These are phyloP conservation scores for Clarkia xantiana DNA, from an alignment of 345 rosid genomes.

Conservation along the genomic window DNA sequence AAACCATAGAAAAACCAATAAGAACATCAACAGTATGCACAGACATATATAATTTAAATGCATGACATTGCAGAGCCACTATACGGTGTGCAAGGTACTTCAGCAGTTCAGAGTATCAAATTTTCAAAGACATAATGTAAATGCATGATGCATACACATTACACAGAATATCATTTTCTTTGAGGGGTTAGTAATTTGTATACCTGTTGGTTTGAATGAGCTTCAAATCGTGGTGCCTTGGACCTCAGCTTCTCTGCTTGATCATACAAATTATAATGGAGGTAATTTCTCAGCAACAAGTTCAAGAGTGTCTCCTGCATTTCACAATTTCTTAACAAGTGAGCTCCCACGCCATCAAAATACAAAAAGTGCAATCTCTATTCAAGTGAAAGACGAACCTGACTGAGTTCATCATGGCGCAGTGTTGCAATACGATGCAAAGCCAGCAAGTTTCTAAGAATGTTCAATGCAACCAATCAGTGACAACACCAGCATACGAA, in stretches of 20 bases:
- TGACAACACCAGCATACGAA: too few species aligned
- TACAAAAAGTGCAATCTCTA: neutral
- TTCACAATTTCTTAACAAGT: slow-evolving; percentile 8
- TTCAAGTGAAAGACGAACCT: slow-evolving; percentile 27
- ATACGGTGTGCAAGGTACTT: too few species aligned
- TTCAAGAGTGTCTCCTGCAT: slow-evolving; percentile 85
- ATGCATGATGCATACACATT: too few species aligned
- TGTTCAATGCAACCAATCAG: too few species aligned
- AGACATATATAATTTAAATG: too few species aligned
- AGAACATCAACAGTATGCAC: too few species aligned
- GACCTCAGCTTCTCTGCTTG: slow-evolving; percentile 89
- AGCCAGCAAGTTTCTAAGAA: slow-evolving; percentile 52
- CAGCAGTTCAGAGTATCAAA: too few species aligned
- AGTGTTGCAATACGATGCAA: slow-evolving; percentile 73
- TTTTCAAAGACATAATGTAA: too few species aligned
- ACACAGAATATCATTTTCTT: too few species aligned
- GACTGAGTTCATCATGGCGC: slow-evolving; percentile 84
- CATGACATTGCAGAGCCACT: too few species aligned
- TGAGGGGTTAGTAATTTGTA: too few species aligned
- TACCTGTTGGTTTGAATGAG: slow-evolving; percentile 90
- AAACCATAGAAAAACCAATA: neutral
- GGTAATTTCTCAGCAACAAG: slow-evolving; percentile 66
- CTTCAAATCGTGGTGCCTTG: slow-evolving; percentile 83
- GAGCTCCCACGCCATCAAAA: slow-evolving; percentile 9
- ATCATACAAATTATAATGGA: slow-evolving; percentile 73